These are phyloP conservation scores for Astrephomene gubernaculifera DNA, from an alignment of 139 green algal species.

Conservation along the genomic window DNA sequence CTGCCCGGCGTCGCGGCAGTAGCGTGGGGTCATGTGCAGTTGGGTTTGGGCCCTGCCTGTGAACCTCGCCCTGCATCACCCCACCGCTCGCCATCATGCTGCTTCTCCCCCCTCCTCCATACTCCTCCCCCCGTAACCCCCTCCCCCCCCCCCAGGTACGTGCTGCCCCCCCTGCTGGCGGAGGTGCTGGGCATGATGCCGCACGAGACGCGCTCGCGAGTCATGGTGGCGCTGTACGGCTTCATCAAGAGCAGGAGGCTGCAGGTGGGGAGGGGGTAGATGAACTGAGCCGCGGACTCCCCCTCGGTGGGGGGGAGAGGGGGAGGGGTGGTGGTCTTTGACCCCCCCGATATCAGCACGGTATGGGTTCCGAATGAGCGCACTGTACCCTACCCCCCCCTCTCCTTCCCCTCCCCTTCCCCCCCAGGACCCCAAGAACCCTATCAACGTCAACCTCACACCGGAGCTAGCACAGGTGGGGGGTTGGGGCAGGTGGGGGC, in stretches of 20 bases:
- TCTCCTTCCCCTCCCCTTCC: neutral
- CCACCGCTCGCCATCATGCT: neutral
- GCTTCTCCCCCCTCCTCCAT: too few species aligned
- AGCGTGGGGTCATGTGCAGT: too few species aligned
- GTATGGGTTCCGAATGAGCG: too few species aligned
- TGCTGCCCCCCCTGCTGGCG: slow-evolving; percentile 26
- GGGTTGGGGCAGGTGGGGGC: neutral
- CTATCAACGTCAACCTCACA: slow-evolving; percentile 40
- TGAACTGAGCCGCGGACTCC: neutral
- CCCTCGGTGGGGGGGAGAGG: neutral
- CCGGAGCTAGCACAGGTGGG: slow-evolving; percentile 31
- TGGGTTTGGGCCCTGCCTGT: neutral
- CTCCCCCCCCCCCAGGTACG: slow-evolving; percentile 10
- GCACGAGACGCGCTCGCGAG: slow-evolving; percentile 30
- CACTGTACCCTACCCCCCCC: neutral
- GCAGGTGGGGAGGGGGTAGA: slow-evolving; percentile 13
- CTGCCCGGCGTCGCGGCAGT: too few species aligned
- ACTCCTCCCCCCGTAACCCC: neutral
- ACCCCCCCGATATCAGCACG: too few species aligned
- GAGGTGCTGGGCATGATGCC: slow-evolving; percentile 39
- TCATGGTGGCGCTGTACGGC: slow-evolving; percentile 47
- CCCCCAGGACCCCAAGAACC: slow-evolving; percentile 19
- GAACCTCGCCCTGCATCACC: neutral
- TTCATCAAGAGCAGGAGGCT: slow-evolving; percentile 42
- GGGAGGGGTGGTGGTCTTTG: too few species aligned